Evolutionary conservation across 1,284 basidiomycete genomes (phyloP).

Genomic region (Ceratobasidium sp.): DNA sequence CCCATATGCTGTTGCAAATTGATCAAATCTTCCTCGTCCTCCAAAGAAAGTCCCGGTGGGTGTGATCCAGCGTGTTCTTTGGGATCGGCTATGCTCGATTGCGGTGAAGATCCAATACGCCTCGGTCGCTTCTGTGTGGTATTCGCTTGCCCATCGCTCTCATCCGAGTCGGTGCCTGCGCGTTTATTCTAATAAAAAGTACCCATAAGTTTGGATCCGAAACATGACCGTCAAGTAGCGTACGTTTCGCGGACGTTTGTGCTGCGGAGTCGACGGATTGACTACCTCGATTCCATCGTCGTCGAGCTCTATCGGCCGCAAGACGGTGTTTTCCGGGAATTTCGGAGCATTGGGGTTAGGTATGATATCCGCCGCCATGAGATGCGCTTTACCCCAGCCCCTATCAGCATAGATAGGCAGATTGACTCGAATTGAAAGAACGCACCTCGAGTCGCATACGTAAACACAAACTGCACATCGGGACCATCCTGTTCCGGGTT

Average conservation of each 20-base stretch:
- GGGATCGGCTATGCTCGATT: not conserved
- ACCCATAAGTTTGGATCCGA: not conserved
- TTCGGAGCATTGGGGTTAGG: constrained; percentile 16
- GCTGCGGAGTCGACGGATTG: not conserved
- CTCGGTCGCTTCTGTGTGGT: not conserved
- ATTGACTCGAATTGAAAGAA: not conserved
- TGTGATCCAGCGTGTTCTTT: too few species aligned
- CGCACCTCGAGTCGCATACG: constrained; percentile 35
- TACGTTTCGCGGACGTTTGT: constrained; percentile 8
- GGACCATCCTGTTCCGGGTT: constrained; percentile 28
- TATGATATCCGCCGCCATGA: constrained; percentile 32
- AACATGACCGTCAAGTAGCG: not conserved
- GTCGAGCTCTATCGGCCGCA: not conserved
- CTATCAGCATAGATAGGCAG: not conserved
- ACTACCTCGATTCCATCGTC: not conserved
- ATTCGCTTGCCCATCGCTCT: not conserved
- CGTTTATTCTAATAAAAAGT: constrained; percentile 15
- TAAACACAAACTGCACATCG: constrained; percentile 36
- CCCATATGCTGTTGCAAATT: constrained; percentile 20
- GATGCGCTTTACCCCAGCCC: constrained; percentile 13
- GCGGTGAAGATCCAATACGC: not conserved
- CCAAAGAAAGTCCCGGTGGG: not conserved
- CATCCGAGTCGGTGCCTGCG: constrained; percentile 2
- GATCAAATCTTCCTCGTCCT: constrained; percentile 13
- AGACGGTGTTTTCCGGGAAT: not conserved